A percentile compares a stretch with the other conserved stretches of the same genome.
Evolutionary conservation across 2,329 filamentous ascomycete genomes (phyloP).

Genomic region (Volutella citrinella): DNA sequence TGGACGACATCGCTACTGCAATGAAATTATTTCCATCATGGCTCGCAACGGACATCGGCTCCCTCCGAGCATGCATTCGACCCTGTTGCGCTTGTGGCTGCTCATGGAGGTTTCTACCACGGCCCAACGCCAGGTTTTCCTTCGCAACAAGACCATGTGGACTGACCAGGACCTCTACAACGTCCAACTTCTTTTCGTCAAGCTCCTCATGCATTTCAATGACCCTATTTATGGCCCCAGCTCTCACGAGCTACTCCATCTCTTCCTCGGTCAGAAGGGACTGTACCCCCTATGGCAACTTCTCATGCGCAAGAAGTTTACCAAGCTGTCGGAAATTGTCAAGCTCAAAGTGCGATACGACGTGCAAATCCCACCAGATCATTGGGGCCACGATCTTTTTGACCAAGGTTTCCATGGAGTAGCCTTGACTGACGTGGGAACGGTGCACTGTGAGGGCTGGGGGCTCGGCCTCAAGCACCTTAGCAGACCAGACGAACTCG

Average conservation of each 20-base stretch:
- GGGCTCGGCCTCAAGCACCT: constrained; percentile 46
- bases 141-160: constrained; percentile 55
- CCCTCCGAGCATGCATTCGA: constrained; percentile 43
- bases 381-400: constrained; percentile 16
- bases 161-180: constrained; percentile 58
- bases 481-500: constrained; percentile 54
- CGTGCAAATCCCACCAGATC: constrained; percentile 38
- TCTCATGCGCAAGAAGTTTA: constrained; percentile 54
- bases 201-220: constrained; percentile 68
- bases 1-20: constrained; percentile 52
- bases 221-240: constrained; percentile 57
- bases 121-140: constrained; percentile 48
- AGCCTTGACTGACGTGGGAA: constrained; percentile 49
- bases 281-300: constrained; percentile 57
- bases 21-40: constrained; percentile 62
- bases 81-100: constrained; percentile 69
- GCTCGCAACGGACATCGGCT: constrained; percentile 55
- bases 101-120: constrained; percentile 65
- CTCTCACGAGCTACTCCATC: constrained; percentile 47
- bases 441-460: constrained; percentile 54
- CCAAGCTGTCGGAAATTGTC: constrained; percentile 48
- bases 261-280: constrained; percentile 58
- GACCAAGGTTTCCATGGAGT: constrained; percentile 46
- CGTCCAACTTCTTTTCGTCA: constrained; percentile 62
- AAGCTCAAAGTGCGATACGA: constrained; percentile 57